Evolutionary conservation across 495 filamentous ascomycete genomes (phyloP).

Genomic region (Xylaria intraflava): DNA sequence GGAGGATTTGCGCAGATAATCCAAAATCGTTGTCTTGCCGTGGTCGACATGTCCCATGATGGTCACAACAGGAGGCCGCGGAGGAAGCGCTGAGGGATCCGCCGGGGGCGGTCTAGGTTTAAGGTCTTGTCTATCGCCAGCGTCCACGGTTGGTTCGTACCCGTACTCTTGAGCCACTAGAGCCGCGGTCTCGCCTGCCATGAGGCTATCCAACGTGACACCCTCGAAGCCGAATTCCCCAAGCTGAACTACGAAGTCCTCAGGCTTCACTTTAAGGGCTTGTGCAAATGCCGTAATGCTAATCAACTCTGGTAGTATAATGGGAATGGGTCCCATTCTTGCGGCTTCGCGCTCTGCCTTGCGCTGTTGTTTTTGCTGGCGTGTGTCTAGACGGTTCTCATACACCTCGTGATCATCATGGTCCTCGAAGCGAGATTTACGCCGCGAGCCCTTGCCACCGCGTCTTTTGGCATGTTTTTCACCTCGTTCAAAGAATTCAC

Average conservation of each 20-base stretch:
- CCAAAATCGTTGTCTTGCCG: constrained; percentile 94
- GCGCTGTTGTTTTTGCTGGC: constrained; percentile 29
- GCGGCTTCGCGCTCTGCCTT: constrained; percentile 31
- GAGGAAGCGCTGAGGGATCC: constrained; percentile 63
- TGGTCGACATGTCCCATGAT: constrained; percentile 99
- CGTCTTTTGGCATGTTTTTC: background rate
- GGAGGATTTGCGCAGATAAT: constrained; percentile 88
- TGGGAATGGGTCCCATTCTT: constrained; percentile 31
- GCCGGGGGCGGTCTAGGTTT: constrained; percentile 61
- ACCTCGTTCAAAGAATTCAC: background rate
- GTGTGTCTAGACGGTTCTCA: constrained; percentile 32
- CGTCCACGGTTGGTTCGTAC: constrained; percentile 81
- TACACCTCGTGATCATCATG: constrained; percentile 27
- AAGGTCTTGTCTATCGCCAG: constrained; percentile 60
- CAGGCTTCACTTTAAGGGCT: constrained; percentile 59
- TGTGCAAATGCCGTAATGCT: constrained; percentile 78
- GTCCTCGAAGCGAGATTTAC: constrained; percentile 2
- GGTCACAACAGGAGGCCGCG: constrained; percentile 87
- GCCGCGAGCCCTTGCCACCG: constrained; percentile 9
- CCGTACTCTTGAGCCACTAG: constrained; percentile 89
- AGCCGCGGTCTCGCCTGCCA: constrained; percentile 85
- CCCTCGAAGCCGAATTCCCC: constrained; percentile 78
- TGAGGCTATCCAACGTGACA: constrained; percentile 67
- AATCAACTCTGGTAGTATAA: constrained; percentile 86
- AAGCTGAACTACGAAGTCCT: constrained; percentile 69